Base-by-base conservation (phyloP, 495 filamentous ascomycete species). In the Neurospora intermedia region DNA sequence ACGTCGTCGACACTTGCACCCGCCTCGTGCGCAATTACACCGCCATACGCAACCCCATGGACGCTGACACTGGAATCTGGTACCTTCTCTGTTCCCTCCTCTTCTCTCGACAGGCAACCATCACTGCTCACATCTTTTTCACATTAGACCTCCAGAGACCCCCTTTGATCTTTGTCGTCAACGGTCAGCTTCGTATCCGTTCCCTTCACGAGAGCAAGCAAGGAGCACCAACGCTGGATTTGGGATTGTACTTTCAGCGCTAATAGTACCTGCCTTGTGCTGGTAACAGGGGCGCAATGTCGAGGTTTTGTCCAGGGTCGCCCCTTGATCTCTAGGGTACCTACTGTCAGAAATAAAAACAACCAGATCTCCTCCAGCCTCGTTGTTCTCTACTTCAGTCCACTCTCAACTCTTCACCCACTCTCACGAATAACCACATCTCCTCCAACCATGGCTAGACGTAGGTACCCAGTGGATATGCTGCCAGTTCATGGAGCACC, bases 171-270 rank as follows among this genome's bases (percentile, higher is more conserved):
- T 20, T 4, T 46, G 8, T 18, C n/a, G 43, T 46, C 43, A 20
- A 10, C 8, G 18, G 43, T 18, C 43, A 43, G 43, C 15, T 43
- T 43, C 43, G 43, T 43, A 18, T 43, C 43, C 16, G 43, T 18
- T 18, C 16, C 16, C 2, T 18, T 16, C 16, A 18, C 6, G 16
- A 43, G 16, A 43, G 43, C 43, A 16, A 43, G 15, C 42, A 89
- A 91, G 20, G 91, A 92, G 72, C 96, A 99, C 80, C 96, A 99
- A 81, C 90, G 96, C 43, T 99, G 96, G 96, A 95, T 98, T 0
- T 98, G 96, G 96, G 96, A 99, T 82, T 98, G 96, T 79, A 96
- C 96, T 4, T 99, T 98, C 83, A 96, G 92, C 73, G 96, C 96
- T 11, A 96, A 99, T 80, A 94, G 91, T 42, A 96, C 96, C 0